A percentile compares a stretch with the other conserved stretches of the same genome.
Evolutionary conservation across 441 rosid genomes (phyloP).

Genomic region (Gossypium schwendimanii): DNA sequence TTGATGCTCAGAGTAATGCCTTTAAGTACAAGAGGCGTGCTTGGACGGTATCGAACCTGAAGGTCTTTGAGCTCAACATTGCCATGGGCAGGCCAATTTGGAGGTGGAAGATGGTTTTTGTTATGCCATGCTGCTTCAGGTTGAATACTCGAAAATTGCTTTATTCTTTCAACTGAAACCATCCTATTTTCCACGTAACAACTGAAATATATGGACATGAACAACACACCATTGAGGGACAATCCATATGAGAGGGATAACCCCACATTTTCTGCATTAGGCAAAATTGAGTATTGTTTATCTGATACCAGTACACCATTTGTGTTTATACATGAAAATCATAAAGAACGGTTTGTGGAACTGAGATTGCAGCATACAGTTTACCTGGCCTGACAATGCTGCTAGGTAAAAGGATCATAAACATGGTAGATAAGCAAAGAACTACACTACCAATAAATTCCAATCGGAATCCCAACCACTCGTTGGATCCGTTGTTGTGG

Average conservation of each 20-base stretch:
- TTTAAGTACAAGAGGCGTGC: constrained; percentile 77
- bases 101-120: constrained; percentile 54
- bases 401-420: constrained; percentile 78
- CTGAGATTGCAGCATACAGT: not conserved
- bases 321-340: not conserved
- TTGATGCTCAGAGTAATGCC: constrained; percentile 68
- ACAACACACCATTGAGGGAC: constrained; percentile 70
- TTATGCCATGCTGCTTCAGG: constrained; percentile 76
- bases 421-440: constrained; percentile 70
- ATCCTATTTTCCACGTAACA: constrained; percentile 84
- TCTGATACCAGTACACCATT: not conserved
- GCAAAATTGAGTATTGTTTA: constrained; percentile 9
- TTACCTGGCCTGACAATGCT: constrained; percentile 77
- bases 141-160: constrained; percentile 69
- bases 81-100: constrained; percentile 71
- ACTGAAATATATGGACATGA: constrained; percentile 67
- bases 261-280: constrained; percentile 67
- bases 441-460: constrained; percentile 74
- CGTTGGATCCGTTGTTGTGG: constrained; percentile 84
- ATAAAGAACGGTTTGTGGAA: not conserved
- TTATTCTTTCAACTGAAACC: constrained; percentile 88
- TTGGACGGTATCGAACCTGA: constrained; percentile 81
- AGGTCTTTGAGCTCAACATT: constrained; percentile 61
- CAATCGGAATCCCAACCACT: constrained; percentile 86
- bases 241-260: constrained; percentile 88